These are phyloP conservation scores for Trichophaea hybrida DNA, from an alignment of 2,329 filamentous ascomycete species.

Conservation along the genomic window DNA sequence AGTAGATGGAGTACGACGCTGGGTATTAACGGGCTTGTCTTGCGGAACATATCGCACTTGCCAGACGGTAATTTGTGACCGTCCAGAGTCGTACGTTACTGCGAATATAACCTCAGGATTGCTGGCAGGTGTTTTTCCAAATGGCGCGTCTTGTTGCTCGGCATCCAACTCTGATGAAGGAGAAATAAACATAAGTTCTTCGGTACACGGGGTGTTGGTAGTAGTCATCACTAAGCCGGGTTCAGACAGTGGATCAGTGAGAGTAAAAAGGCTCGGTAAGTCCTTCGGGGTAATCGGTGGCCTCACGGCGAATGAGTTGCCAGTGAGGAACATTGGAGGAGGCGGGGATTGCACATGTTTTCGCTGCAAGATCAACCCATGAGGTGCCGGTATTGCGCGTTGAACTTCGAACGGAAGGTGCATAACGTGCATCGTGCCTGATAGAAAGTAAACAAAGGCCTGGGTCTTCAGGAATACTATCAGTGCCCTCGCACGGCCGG, in stretches of 20 bases:
- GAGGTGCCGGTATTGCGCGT: conserved; percentile 64
- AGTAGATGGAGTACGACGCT: conserved; percentile 36
- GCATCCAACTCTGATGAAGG: conserved; percentile 20
- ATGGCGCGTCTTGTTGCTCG: conserved; percentile 8
- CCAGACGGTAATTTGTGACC: conserved; percentile 72
- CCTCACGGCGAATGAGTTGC: conserved; percentile 32
- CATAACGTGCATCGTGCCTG: conserved; percentile 74
- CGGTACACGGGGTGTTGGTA: conserved; percentile 44
- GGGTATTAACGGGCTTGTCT: conserved; percentile 40
- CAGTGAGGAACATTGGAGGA: conserved; percentile 27
- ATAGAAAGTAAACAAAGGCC: conserved; percentile 82
- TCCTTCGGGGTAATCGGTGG: conserved; percentile 36
- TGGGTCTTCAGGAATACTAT: conserved; percentile 88
- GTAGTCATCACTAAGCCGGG: conserved; percentile 63
- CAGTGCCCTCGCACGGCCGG: conserved; percentile 43
- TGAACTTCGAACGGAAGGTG: conserved; percentile 93
- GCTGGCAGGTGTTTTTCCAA: conserved; percentile 3
- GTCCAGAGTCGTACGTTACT: conserved; percentile 65
- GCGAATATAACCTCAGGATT: conserved; percentile 49
- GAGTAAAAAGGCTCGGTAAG: conserved; percentile 62
- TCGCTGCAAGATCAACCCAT: conserved; percentile 74
- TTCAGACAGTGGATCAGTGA: conserved; percentile 75
- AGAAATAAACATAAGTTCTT: conserved; percentile 66
- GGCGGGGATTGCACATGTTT: conserved; percentile 37
- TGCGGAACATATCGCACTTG: conserved; percentile 61